Base-by-base conservation (phyloP, 805 yeast genomes). In the Pichia deserticola region DNA sequence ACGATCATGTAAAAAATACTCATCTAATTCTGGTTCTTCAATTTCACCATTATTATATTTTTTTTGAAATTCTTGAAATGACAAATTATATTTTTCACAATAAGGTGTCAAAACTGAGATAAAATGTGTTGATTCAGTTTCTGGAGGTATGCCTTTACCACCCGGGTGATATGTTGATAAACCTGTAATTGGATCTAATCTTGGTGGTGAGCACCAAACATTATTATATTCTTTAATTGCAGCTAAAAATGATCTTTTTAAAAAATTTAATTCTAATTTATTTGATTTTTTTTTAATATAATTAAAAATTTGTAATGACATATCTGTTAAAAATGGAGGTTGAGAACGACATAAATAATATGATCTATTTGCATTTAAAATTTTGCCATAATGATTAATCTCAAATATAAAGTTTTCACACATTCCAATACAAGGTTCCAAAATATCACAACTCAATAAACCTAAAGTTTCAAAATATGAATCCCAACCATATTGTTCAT, bases 401-500 rank as follows among this genome's bases (percentile, higher is more conserved):
- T 93, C 97, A 67, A 84, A 93, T 49, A 89, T 83, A 63, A 89
- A 90, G 66, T 92, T 90, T 63, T 85, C 90, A 11, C 90, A 87
- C 92, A 92, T 88, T 0, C 95, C 96, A 57, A 82, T 74, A 8
- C 96, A 92, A 35, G 90, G 73, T 39, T 82, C 86, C 25, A 81
- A 66, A 45, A 80, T 74, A 39, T 76, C 78, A 60, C 86, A 85
- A 30, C 78, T 75, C 29, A 93, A 64, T 40, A 93, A 72, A 1
- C 98, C 99, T 28, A 89, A 66, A 0, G 93, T 79, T 62, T 84
- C 89, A 84, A 93, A 86, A 62, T 93, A 92, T 2, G 97, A 89
- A 65, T 92, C 99, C 99, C 99, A 92, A 13, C 98, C 99, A 61
- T 93, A 92, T 51, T 89, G 76, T 68, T 92, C 99, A 69, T 93